These are phyloP conservation scores for Pythium periplocum DNA, from an alignment of 352 stramenopile species.

Conservation along the genomic window DNA sequence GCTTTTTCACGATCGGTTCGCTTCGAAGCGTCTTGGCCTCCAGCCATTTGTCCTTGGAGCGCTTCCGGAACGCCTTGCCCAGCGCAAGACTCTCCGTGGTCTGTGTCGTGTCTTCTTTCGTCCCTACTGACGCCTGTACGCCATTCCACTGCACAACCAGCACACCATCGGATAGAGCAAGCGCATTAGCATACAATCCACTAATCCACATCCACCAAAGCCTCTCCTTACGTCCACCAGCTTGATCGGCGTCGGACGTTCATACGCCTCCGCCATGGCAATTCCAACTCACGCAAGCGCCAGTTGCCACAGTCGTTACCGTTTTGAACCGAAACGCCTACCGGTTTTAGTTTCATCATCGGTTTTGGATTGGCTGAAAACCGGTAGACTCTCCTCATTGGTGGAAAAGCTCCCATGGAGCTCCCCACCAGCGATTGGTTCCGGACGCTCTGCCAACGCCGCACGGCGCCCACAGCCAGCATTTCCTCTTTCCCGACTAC, in stretches of 20 bases:
- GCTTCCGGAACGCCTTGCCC: slow-evolving; percentile 37
- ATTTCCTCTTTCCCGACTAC: slow-evolving; percentile 72
- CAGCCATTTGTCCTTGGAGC: slow-evolving; percentile 39
- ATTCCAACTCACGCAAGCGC: too few relatives aligned
- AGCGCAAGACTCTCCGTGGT: slow-evolving; percentile 28
- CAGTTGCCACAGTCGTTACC: too few relatives aligned
- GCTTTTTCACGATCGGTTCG: slow-evolving; percentile 33
- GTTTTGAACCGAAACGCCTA: too few relatives aligned
- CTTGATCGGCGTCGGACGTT: slow-evolving; percentile 20
- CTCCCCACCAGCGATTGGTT: slow-evolving; percentile 27
- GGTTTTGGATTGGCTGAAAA: slow-evolving; percentile 22
- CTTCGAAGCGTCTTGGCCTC: slow-evolving; percentile 34
- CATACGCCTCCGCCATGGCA: not conserved
- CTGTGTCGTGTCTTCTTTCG: not conserved
- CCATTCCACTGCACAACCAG: slow-evolving; percentile 12
- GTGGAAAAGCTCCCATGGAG: too few relatives aligned
- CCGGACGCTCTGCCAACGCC: slow-evolving; percentile 5
- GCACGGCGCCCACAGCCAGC: not conserved
- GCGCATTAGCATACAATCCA: not conserved
- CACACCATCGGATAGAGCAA: not conserved
- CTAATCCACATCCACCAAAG: not conserved
- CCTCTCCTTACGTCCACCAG: slow-evolving; percentile 16
- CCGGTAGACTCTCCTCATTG: not conserved
- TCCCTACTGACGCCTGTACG: slow-evolving; percentile 1
- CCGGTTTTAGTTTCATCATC: slow-evolving; percentile 3